Evolutionary conservation across 192 early-diverging fungal species (phyloP), one percentile per base, ranked within the genome.

Genomic region (Entomortierella lignicola): DNA sequence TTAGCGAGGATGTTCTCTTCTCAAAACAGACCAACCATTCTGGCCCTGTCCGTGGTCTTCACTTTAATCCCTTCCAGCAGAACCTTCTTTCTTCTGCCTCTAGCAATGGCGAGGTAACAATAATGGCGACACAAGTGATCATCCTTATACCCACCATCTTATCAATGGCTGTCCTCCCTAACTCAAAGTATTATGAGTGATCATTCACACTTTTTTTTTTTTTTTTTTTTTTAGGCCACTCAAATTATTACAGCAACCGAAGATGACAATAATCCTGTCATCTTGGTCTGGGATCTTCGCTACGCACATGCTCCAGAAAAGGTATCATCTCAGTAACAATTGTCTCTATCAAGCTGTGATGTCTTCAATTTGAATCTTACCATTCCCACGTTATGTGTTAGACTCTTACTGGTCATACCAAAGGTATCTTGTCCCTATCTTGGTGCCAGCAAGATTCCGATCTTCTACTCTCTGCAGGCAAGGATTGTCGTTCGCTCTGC

Each of bases 391-490:
- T 43, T 42, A 11, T 55, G 21, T 52, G 27, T 34, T 74, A 83
- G 86, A 87, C 86, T 18, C 81, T 99, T 39, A 60, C 85, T 5
- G 98, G 97, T 25, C 98, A 99, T 81, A 85, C 89, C 31, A 94
- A 96, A 71, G 96, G 98, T 32, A 87, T 98, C 48, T 87, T 98
- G 60, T 94, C 96, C 41, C 73, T 99, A 39, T 91, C 95, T 11
- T 99, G 98, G 98, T 98, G 96, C 84, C 88, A 90, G 50, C 96
- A 95, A 72, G 98, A 99, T 80, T 85, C 94, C 0, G 95, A 97
- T 58, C 82, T 99, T 41, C 85, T 99, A 34, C 82, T 99, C n/a
- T 93, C 92, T 23, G 92, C 93, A 81, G 95, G 95, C 65, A 99
- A 99, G 81, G 98, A 99, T 74, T 96, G 94, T 83, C 85, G 94